Base-by-base conservation (phyloP, 2,329 filamentous ascomycete species). In the Fusarium palustre region DNA sequence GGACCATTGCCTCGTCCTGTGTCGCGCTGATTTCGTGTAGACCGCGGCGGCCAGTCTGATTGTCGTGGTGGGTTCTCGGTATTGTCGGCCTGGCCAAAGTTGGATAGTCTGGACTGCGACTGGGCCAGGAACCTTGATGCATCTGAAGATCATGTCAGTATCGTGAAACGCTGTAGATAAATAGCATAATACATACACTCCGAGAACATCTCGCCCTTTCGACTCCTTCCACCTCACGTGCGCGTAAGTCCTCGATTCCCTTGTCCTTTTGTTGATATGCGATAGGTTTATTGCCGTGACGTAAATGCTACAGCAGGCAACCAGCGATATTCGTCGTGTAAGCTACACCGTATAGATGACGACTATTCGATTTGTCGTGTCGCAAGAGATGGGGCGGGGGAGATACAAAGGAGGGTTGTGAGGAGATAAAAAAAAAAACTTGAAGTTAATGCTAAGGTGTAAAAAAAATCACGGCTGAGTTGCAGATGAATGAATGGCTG, bases 41-140 rank as follows among this genome's bases (percentile, higher is more conserved):
- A 74, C 30, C 79, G 75, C n/a, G 78, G 77, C 41, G 79, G 70
- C 76, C 78, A 78, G 71, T 81, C 79, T 64, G 71, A 56, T 63
- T 75, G 74, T 53, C 75, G 73, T 45, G 65, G 63, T 54, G 69
- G 68, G 39, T 67, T 62, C 33, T 72, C 74, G 48, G 79, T 81
- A 66, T 80, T 82, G 68, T 82, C 88, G 64, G 87, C 81, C 78
- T 91, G 88, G 81, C 84, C 87, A 64, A 94, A 89, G 79, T 84
- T 89, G 72, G 91, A 93, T 75, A 98, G 85, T 68, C 93, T 91
- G 66, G 94, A 97, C 84, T 97, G 94, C 72, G 94, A 97, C 87
- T 98, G 96, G 66, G 94, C 93, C 75, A 99, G 89, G 80, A 99
- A 99, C 74, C 91, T 91, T 72, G 95, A 98, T 76, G 96, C 96